These are phyloP conservation scores for Salix suchowensis DNA, from an alignment of 345 rosid genomes.

Conservation along the genomic window DNA sequence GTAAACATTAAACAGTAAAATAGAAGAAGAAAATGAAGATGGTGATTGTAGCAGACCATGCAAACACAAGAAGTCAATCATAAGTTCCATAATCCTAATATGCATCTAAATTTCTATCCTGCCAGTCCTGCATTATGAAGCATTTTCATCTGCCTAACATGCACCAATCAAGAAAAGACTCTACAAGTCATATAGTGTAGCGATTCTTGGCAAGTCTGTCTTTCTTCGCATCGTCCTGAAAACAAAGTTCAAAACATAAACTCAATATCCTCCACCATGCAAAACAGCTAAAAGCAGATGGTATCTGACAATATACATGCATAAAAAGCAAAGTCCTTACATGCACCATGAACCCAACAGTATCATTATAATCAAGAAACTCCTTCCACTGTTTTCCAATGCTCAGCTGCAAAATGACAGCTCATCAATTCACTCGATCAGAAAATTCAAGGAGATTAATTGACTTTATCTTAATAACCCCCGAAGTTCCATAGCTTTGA, in stretches of 20 bases:
- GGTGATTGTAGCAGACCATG: too few relatives aligned
- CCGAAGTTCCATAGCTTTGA: too few relatives aligned
- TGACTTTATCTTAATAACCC: not conserved
- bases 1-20: too few relatives aligned
- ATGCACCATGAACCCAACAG: constrained; percentile 77
- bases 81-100: not conserved
- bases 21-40: too few relatives aligned
- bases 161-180: not conserved
- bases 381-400: constrained; percentile 94
- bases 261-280: not conserved
- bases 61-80: too few relatives aligned
- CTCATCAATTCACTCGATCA: not conserved
- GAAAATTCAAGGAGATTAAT: not conserved
- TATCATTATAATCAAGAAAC: constrained; percentile 59
- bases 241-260: not conserved
- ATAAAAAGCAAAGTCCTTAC: constrained; percentile 31
- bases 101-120: too few relatives aligned
- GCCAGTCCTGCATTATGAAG: not conserved
- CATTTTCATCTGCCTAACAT: not conserved
- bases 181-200: constrained; percentile 46
- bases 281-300: not conserved
- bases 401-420: constrained; percentile 50
- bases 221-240: constrained; percentile 79
- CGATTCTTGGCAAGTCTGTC: constrained; percentile 55
- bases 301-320: not conserved